Base-by-base conservation (phyloP, 1,139 yeast genomes). In the Pichia sp. region DNA sequence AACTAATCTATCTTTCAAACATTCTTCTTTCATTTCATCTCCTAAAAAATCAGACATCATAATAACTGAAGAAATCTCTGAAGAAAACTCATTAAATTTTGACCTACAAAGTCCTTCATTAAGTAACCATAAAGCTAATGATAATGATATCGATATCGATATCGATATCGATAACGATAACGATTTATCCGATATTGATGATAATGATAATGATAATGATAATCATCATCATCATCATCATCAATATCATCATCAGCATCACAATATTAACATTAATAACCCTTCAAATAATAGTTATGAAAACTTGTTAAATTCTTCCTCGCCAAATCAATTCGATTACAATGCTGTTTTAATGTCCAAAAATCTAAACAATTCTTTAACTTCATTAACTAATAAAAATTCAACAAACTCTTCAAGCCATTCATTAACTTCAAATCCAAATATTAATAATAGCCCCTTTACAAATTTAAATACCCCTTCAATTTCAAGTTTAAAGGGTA, bases 41-140 rank as follows among this genome's bases (percentile, higher is more conserved):
- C 68, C 68, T 5, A 64, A 64, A 52, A 63, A 62, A 44, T 52
- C 45, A 46, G 68, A 64, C 38, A 63, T 60, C 30, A 61, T 62
- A 13, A 62, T 62, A 18, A 65, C 58, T 9, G 67, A 64, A 50
- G 66, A 62, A 47, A 61, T 62, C 29, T 57, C 58, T 14, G 67
- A 63, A 50, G 67, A 64, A 53, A 65, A 63, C 27, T 36, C 41
- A 18, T 47, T 46, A 14, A 46, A 47, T 46, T 50, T 50, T 28
- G 47, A 46, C 6, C 42, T 50, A 13, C 48, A 47, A 13, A 14
- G 14, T 28, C 6, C 62, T 53, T 41, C 54, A 46, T 8, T 16
- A 6, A 22, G 22, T 22, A 22, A 38, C 16, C 5, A 14, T 19
- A 25, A 45, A 6, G 44, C 27, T 45, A 29, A 33, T 34, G 31